Base-by-base conservation (phyloP, 2,329 filamentous ascomycete species). In the Balansia obtecta region DNA sequence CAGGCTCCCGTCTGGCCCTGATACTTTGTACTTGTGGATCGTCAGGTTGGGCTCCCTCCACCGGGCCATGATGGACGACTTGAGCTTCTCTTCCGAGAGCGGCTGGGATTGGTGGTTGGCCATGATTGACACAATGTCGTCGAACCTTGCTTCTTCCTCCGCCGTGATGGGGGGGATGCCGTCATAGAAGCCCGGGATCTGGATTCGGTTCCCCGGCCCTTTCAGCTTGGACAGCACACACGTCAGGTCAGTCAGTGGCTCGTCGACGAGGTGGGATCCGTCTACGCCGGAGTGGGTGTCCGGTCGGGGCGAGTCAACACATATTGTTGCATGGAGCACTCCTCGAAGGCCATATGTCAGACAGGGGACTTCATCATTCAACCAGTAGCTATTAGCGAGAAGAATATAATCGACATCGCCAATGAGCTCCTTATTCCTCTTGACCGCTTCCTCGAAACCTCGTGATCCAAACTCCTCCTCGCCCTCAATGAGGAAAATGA, bases 251-350 rank as follows among this genome's bases (percentile, higher is more conserved):
- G 94, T 95, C 9, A 97, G 72, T 0, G 91, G 88, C 63, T 98
- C 93, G 53, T 95, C 88, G 53, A 93, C 80, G 68, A 94, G 79
- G 54, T 86, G 82, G 53, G 89, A 95, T 39, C 93, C 93, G 60
- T 97, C 91, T n/a, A 98, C 91, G 60, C 93, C 93, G 54, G 88
- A 95, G 67, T 98, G 93, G 2, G 95, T 77, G 66, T 98, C 93
- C 0, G 90, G 89, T 55, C 87, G 82, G 48, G 82, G 80, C 51
- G 89, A 94, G 56, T 94, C 85, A 27, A 98, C 82, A 54, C 89
- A 85, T 6, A 97, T 77, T 0, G 88, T 95, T 5, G 90, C 91
- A 64, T 97, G 91, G 20, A 98, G 83, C 27, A 98, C 91, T 22
- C 93, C 93, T 46, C 93, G 82, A 7, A 97, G 76, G 1, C 93